Percentiles rank a stretch among this genome's conserved stretches.
Evolutionary conservation across 2,329 filamentous ascomycete species (phyloP).

Genomic region (Penicillium sp.): DNA sequence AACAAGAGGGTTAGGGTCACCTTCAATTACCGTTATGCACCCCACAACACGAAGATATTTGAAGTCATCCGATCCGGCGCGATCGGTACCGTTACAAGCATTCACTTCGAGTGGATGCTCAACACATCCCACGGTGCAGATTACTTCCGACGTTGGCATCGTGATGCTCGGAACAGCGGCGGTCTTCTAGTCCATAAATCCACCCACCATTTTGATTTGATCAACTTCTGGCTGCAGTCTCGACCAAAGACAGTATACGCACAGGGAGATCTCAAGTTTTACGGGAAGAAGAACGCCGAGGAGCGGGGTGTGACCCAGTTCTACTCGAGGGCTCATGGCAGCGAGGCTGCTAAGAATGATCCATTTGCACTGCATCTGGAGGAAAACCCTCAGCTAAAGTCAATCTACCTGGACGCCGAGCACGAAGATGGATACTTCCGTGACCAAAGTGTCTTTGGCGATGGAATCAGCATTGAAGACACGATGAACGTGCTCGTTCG

Average conservation of each 20-base stretch:
- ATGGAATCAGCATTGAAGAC: slow-evolving; percentile 64
- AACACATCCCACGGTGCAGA: slow-evolving; percentile 61
- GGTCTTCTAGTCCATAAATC: slow-evolving; percentile 61
- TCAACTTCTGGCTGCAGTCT: slow-evolving; percentile 61
- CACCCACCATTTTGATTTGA: slow-evolving; percentile 62
- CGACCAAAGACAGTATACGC: slow-evolving; percentile 57
- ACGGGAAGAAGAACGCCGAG: slow-evolving; percentile 61
- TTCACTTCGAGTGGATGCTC: slow-evolving; percentile 64
- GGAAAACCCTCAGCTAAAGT: slow-evolving; percentile 52
- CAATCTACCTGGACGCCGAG: slow-evolving; percentile 61
- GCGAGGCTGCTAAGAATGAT: slow-evolving; percentile 50
- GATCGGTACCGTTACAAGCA: slow-evolving; percentile 56
- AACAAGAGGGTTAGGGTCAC: slow-evolving; percentile 53
- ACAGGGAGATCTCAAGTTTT: slow-evolving; percentile 58
- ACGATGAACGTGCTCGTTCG: slow-evolving; percentile 60
- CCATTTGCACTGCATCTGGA: slow-evolving; percentile 60
- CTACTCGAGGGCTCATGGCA: slow-evolving; percentile 51
- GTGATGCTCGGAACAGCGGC: slow-evolving; percentile 59
- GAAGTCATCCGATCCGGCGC: slow-evolving; percentile 53
- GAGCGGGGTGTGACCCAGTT: slow-evolving; percentile 51
- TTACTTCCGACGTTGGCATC: slow-evolving; percentile 63
- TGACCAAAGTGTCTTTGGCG: slow-evolving; percentile 61
- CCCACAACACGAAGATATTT: slow-evolving; percentile 61
- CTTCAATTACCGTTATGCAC: slow-evolving; percentile 64
- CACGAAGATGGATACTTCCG: slow-evolving; percentile 61